Percentiles rank a stretch among this genome's conserved stretches.
These are phyloP conservation scores for Saccharum hybrid DNA, from an alignment of 202 grass and related monocot species.

Conservation along the genomic window DNA sequence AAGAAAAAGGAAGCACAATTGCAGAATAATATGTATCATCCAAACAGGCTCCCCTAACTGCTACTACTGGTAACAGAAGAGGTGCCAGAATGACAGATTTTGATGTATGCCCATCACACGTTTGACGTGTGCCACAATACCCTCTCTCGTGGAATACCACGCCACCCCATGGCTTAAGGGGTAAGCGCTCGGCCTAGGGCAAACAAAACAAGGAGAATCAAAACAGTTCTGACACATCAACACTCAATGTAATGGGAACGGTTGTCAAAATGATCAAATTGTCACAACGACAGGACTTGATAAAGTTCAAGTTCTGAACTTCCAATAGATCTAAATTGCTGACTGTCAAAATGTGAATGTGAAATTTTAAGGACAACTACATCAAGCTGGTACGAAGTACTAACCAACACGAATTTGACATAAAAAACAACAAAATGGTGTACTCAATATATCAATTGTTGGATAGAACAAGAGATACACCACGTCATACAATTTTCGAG, in stretches of 20 bases:
- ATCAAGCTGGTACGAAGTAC: background rate
- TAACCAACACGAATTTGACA: background rate
- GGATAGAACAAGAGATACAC: background rate
- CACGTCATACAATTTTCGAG: background rate
- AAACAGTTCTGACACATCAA: background rate
- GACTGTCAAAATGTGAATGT: no score
- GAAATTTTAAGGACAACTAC: background rate
- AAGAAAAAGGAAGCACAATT: background rate
- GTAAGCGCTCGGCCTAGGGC: constrained; percentile 89
- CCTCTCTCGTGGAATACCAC: constrained; percentile 94
- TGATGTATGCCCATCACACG: constrained; percentile 87
- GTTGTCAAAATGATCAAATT: no score
- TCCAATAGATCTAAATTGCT: background rate
- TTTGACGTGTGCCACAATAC: constrained; percentile 73
- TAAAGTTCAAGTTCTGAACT: background rate
- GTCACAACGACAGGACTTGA: background rate
- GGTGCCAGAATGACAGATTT: constrained; percentile 39
- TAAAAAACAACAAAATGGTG: no score
- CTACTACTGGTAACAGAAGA: constrained; percentile 36
- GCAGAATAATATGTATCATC: constrained; percentile 43
- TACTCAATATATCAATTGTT: background rate
- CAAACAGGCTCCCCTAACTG: constrained; percentile 46
- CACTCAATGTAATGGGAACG: background rate
- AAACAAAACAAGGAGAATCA: constrained; percentile 6
- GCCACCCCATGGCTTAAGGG: constrained; percentile 67